Base-by-base conservation (phyloP, 176 grass and related monocot species). In the Phoenix roebelenii region DNA sequence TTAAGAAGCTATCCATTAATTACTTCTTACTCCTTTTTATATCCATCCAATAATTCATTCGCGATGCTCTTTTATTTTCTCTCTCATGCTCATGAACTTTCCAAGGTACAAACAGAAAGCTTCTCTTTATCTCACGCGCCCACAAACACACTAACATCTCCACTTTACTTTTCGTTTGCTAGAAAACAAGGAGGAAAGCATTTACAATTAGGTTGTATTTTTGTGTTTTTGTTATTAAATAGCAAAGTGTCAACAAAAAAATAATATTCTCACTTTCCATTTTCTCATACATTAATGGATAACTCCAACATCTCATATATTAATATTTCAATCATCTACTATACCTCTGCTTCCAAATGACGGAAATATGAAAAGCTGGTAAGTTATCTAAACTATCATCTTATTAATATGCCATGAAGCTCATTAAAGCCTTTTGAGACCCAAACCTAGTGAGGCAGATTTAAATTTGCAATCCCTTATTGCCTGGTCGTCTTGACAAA, bases 41-140 rank as follows among this genome's bases (percentile, higher is more conserved):
- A 17, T 2, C 6, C 29, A 6, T 15, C 15, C 64, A 65, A 67
- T 67, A 14, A 26, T 19, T 54, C 15, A 29, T 50, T 19, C 7
- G 15, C 28, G 2, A 32, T 55, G 12, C 64, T 18, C 3, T 30
- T 14, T 29, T 67, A 5, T 54, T 67, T 54, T 29, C 16, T 67
- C 50, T 15, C 7, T 55, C 49, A 5, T 18, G 16, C 18, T 4
- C 35, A 44, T 12, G 7, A 6, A 44, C 53, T 68, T 23, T 16
- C 16, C n/a, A 16, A 22, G 52, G 18, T 57, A 35, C 53, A 69
- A 49, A 49, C 18, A 57, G 30, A 50, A 23, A 54, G 22, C 15
- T 9, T 54, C 64, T 19, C 64, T 20, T 67, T 55, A 50, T 67
- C 23, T 9, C 64, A 48, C 54, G 66, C 66, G 66, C 54, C 66